Percentiles rank a stretch among this genome's conserved stretches.
Conservation (phyloP, 768 basidiomycete genomes). For the Termitomyces bulborhizus region DNA sequence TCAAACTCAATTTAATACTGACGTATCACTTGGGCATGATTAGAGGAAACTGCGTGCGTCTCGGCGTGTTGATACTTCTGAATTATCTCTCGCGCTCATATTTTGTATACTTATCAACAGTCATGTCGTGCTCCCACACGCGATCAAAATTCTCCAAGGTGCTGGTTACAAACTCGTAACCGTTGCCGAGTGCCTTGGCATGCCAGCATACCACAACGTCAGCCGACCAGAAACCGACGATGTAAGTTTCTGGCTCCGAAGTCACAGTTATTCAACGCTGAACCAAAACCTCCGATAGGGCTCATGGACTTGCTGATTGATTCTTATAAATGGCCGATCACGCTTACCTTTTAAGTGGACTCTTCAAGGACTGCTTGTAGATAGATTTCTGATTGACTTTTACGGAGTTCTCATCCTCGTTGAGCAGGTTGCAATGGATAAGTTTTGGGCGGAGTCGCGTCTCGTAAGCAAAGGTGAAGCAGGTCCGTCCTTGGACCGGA, state of each 20-base stretch:
- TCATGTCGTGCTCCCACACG: conserved; percentile 21
- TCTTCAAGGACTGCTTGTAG: neutral
- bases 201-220: conserved; percentile 22
- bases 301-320: conserved; percentile 2
- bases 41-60: conserved; percentile 1
- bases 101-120: neutral
- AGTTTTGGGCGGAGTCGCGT: neutral
- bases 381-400: neutral
- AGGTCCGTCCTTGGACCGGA: too few relatives aligned
- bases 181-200: conserved; percentile 32
- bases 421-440: too few relatives aligned
- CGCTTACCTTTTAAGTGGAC: neutral
- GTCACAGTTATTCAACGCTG: neutral
- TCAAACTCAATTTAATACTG: neutral
- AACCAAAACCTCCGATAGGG: neutral
- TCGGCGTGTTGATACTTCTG: neutral
- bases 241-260: neutral
- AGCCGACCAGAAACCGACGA: neutral
- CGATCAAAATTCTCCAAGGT: conserved; percentile 20
- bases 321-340: neutral
- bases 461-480: neutral
- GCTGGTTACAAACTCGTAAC: conserved; percentile 33
- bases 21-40: neutral
- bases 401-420: neutral
- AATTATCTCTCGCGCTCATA: too few relatives aligned